Evolutionary conservation across 1,284 basidiomycete species (phyloP), one percentile per base, ranked within the genome.

Genomic region (Rhizoctonia solani): DNA sequence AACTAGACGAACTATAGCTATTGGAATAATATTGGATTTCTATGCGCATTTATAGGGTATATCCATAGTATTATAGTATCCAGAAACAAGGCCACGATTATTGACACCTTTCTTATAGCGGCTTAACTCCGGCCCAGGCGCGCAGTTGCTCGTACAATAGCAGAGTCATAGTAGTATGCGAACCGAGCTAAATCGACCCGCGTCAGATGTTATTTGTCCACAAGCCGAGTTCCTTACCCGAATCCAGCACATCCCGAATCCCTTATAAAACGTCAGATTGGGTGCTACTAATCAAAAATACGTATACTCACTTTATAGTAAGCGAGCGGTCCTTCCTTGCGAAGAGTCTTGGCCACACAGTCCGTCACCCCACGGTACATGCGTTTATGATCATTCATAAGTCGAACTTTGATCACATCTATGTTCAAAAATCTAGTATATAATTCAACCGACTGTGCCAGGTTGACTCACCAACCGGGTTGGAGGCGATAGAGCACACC

Each of bases 331-430:
- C 61, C 50, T 23, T 65, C 61, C 9, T 53, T 30, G 25, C 50
- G 61, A 6, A 54, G 29, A 25, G 61, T 65, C 19, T 42, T 65
- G 16, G 42, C 11, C 16, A 65, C 27, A 23, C 61, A 65, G 39
- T 65, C 61, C 21, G 52, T 30, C 1, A 65, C n/a, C 23, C 61
- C 61, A n/a, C 23, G n/a, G 25, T 65, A 54, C 3, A 32, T 30
- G 39, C 76, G 74, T 47, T 73, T 73, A 68, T 77, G 78, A 71
- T 80, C 79, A 68, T 78, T 79, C 78, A 79, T 79, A n/a, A 79
- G 69, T 5, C 79, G 75, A 27, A 79, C 78, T 68, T 80, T 80
- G 27, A 79, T 74, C 3, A 80, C 78, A 54, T 80, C 79, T 78
- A 41, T 11, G 47, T 21, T 0, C 3, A 39, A 27, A 9, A 8